Evolutionary conservation across 176 grass and related monocot genomes (phyloP).

Genomic region (Musa schizocarpa): DNA sequence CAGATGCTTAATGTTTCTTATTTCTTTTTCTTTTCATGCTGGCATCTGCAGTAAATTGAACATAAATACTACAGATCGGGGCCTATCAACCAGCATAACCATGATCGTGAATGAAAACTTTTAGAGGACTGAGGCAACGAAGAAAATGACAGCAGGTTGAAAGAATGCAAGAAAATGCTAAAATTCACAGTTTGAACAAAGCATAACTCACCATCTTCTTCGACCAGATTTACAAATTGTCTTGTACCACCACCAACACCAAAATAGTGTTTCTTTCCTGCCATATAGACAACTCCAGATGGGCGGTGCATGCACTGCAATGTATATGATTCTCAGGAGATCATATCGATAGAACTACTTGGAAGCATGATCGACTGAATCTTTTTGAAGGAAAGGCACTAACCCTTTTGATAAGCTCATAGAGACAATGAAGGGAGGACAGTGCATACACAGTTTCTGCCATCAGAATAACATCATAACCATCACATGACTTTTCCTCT

Average conservation of each 20-base stretch:
- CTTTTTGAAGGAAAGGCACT: neutral
- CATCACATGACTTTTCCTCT: constrained; percentile 22
- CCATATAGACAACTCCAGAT: constrained; percentile 69
- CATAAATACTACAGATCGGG: too few relatives aligned
- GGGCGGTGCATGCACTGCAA: constrained; percentile 43
- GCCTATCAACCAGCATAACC: too few relatives aligned
- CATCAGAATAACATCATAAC: constrained; percentile 95
- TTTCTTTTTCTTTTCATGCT: too few relatives aligned
- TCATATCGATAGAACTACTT: neutral
- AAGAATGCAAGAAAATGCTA: constrained; percentile 12
- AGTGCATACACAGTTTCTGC: constrained; percentile 79
- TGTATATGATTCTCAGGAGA: constrained; percentile 21
- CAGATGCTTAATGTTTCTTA: too few relatives aligned
- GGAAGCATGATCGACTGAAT: neutral
- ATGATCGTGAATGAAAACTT: too few relatives aligned
- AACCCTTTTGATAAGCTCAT: constrained; percentile 70
- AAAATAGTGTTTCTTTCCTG: constrained; percentile 95
- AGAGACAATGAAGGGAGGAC: constrained; percentile 67
- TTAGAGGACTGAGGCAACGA: neutral
- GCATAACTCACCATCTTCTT: constrained; percentile 71
- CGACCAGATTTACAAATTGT: constrained; percentile 74
- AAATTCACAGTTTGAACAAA: constrained; percentile 15
- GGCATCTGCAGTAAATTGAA: too few relatives aligned
- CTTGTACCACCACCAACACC: constrained; percentile 93
- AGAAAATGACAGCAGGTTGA: neutral